Evolutionary conservation across 345 rosid genomes (phyloP), one percentile per base, ranked within the genome.

Genomic region (Linum tenue): DNA sequence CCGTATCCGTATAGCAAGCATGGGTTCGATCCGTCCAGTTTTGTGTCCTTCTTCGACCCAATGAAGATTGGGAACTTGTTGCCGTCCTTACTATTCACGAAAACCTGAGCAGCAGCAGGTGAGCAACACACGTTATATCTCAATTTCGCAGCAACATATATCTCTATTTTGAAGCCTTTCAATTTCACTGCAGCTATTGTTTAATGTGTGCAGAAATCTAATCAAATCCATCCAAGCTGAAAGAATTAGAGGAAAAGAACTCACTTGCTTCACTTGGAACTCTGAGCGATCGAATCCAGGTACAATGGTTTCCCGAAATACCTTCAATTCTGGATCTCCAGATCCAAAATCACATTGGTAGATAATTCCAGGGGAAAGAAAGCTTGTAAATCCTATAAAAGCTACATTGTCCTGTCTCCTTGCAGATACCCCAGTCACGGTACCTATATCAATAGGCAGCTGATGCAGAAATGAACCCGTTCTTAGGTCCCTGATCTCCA

Each of bases 1-100:
- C 99, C 99, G 59, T 94, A 94, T 44, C 85, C 99, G 67, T 84
- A 94, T 36, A 94, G 75, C 84, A 94, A 80, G 67, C 97, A 94
- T 2, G 92, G 95, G 74, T 87, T 90, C 2, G 97, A 84, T 73
- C 97, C 92, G 77, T 88, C 91, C 68, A 90, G 66, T 58, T 73
- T 68, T 38, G 81, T 76, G 56, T 81, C 70, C 79, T 82, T 85
- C 76, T 63, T 82, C 50, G 88, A 82, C 67, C 87, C 95, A 37
- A 94, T 75, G 76, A 90, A 90, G 73, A 82, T 77, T 1, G 97
- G 99, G 62, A 94, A 76, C 84, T 77, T 80, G 50, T 87, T 84
- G 60, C 91, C 90, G 60, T 94, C 99, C 81, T 85, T 88, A 64
- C 95, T 80, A 2, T 88, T 83, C 43, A 83, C 83, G 67, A 94